These are phyloP conservation scores for Venturia oleaginea DNA, from an alignment of 2,329 filamentous ascomycete species.

Conservation along the genomic window DNA sequence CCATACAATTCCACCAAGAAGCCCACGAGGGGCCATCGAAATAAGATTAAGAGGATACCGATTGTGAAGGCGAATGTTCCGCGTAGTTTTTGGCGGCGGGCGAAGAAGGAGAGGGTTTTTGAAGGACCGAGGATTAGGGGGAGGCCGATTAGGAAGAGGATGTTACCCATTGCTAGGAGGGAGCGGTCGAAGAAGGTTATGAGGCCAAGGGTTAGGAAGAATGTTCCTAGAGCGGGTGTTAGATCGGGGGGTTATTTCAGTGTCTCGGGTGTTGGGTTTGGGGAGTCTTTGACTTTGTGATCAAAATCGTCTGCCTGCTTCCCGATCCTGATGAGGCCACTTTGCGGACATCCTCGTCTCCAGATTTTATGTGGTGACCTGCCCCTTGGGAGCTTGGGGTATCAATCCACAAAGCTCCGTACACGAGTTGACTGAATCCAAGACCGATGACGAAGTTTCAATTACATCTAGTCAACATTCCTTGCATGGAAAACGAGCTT, in stretches of 20 bases:
- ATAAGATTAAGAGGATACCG: conserved; percentile 75
- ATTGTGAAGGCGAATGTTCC: conserved; percentile 81
- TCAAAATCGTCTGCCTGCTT: not conserved
- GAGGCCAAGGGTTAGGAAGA: conserved; percentile 91
- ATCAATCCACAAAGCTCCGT: not conserved
- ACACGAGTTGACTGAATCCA: too few species aligned
- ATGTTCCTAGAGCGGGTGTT: conserved; percentile 55
- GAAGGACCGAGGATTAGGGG: conserved; percentile 89
- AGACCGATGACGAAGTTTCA: too few species aligned
- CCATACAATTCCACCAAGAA: conserved; percentile 90
- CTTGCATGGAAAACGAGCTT: not conserved
- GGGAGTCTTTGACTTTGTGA: too few species aligned
- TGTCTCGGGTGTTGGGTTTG: not conserved
- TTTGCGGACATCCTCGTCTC: not conserved
- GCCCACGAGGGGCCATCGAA: conserved; percentile 84
- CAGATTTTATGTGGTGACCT: too few species aligned
- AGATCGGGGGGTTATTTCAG: conserved; percentile 1
- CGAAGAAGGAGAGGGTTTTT: conserved; percentile 92
- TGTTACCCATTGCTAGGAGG: conserved; percentile 98
- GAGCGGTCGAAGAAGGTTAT: conserved; percentile 97
- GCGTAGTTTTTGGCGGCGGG: conserved; percentile 82
- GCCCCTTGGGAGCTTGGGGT: not conserved
- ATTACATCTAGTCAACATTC: not conserved
- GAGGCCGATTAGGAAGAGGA: conserved; percentile 94
- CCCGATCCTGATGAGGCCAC: not conserved